A percentile compares a stretch with the other conserved stretches of the same genome.
These are phyloP conservation scores for Pulveroboletus sp. DNA, from an alignment of 768 basidiomycete genomes.

Conservation along the genomic window DNA sequence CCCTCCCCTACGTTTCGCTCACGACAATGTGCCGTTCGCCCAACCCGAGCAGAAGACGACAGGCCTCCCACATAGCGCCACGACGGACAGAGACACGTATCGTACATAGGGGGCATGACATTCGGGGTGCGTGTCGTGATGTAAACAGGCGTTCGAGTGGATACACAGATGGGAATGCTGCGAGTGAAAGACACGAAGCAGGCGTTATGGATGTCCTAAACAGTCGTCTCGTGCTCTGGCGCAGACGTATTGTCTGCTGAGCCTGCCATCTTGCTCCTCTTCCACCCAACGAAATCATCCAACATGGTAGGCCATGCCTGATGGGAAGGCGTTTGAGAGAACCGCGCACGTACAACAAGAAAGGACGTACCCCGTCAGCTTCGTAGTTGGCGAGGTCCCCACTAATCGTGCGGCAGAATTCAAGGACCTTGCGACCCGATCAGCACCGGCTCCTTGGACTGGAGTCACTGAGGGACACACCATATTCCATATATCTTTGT, in stretches of 20 bases:
- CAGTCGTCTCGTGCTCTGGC: slow-evolving; percentile 6
- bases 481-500: slow-evolving; percentile 87
- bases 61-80: neutral
- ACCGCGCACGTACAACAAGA: neutral
- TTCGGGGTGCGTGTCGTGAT: neutral
- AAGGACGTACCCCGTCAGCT: slow-evolving; percentile 62
- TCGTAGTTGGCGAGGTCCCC: slow-evolving; percentile 65
- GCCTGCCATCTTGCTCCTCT: slow-evolving; percentile 30
- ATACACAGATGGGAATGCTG: slow-evolving; percentile 10
- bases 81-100: neutral
- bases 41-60: slow-evolving; percentile 4
- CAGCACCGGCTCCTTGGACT: neutral
- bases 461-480: slow-evolving; percentile 32
- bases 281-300: slow-evolving; percentile 76
- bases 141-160: neutral
- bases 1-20: slow-evolving; percentile 22
- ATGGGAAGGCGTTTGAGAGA: neutral
- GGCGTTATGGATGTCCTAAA: slow-evolving; percentile 6
- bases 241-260: slow-evolving; percentile 1
- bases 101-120: no score
- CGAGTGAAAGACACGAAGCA: slow-evolving; percentile 16
- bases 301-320: slow-evolving; percentile 83
- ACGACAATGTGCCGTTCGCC: neutral
- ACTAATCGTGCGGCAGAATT: slow-evolving; percentile 65
- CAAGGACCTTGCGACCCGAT: slow-evolving; percentile 51